Base-by-base conservation (phyloP, 2,329 filamentous ascomycete species). In the Emergomyces africanus region DNA sequence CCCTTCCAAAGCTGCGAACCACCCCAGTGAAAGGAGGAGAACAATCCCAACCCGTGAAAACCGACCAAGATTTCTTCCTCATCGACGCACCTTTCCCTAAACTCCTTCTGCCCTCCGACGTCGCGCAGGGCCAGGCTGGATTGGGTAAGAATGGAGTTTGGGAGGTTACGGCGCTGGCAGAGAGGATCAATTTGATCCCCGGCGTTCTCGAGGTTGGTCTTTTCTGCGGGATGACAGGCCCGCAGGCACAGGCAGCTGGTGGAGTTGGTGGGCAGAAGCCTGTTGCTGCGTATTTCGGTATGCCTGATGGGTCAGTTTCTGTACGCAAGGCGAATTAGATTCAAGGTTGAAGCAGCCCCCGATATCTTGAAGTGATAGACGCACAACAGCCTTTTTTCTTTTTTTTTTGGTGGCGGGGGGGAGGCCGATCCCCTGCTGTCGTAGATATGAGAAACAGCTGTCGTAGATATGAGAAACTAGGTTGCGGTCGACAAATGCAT, bases 141-240 rank as follows among this genome's bases (percentile, higher is more conserved):
- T 80, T 83, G 62, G 82, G 84, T 23, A 75, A 79, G 64, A 78
- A 83, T 62, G 87, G 89, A 18, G 75, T 81, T 46, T 96, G 90
- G 89, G 88, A 92, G 64, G 88, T 96, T 5, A 82, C 86, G 63
- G 79, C 79, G 41, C 78, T 99, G 55, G 86, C 89, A 8, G 79
- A 80, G 63, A 81, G 82, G 66, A 86, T 97, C 68, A 90, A 95
- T 72, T 79, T 80, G 64, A 87, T 96, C 64, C 86, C 88, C 1
- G 94, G 94, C 55, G 89, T 99, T 9, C 79, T 96, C 57, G 94
- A 96, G 70, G 91, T 95, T 33, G 94, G 94, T 15, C 80, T 99
- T 51, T 99, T 99, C 77, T 83, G 85, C 48, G 92, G 92, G 3
- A 70, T 85, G 67, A 91, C 92, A 61, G 92, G 92, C 0, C 77